A percentile compares a stretch with the other conserved stretches of the same genome.
Conservation (phyloP, 164 flowering plant species). For the Berberis vulgaris region DNA sequence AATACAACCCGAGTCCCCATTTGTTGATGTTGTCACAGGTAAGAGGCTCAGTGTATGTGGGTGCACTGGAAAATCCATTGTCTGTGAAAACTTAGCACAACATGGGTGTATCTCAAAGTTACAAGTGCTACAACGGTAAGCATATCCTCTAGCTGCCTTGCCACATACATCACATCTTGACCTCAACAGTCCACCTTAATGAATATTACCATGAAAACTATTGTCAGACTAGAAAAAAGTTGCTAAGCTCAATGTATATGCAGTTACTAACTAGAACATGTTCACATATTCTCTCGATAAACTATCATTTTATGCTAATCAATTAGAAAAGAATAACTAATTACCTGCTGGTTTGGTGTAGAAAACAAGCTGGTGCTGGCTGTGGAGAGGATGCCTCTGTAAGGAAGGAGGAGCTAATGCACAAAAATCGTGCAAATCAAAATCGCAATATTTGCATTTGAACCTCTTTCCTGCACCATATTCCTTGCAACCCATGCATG, state of each 20-base stretch:
- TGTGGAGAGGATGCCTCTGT: slow-evolving; percentile 53
- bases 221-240: neutral
- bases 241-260: neutral
- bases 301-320: neutral
- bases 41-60: slow-evolving; percentile 40
- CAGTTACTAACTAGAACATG: neutral
- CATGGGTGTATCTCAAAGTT: slow-evolving; percentile 74
- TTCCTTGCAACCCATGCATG: slow-evolving; percentile 75
- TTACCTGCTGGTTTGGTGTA: slow-evolving; percentile 26
- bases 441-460: slow-evolving; percentile 53
- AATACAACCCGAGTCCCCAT: neutral
- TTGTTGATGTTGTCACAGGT: slow-evolving; percentile 13
- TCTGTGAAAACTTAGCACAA: slow-evolving; percentile 48
- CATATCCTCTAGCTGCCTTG: slow-evolving; percentile 49
- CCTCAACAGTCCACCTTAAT: slow-evolving; percentile 33
- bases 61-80: slow-evolving; percentile 28
- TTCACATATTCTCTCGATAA: neutral
- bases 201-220: neutral
- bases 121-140: slow-evolving; percentile 54
- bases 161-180: slow-evolving; percentile 57
- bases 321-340: neutral
- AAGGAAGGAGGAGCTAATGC: slow-evolving; percentile 52
- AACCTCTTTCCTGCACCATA: slow-evolving; percentile 60
- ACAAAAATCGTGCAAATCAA: slow-evolving; percentile 70
- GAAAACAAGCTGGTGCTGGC: slow-evolving; percentile 54